Conservation (phyloP, 345 rosid species). For the Salix exigua region DNA sequence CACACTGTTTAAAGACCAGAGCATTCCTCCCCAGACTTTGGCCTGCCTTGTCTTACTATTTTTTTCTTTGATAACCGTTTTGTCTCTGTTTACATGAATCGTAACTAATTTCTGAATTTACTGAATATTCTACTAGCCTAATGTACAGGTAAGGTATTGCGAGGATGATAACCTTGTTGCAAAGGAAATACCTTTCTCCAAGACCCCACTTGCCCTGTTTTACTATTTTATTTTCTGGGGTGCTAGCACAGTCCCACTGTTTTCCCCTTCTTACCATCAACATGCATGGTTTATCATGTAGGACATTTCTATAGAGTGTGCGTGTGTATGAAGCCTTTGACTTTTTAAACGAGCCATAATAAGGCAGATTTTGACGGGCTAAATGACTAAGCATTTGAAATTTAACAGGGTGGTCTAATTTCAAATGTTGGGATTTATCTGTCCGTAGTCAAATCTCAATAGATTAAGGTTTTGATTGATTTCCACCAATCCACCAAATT, state of each 20-base stretch:
- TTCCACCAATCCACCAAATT: neutral
- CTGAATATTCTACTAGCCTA: too few relatives aligned
- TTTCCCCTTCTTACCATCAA: neutral
- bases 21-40: neutral
- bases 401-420: neutral
- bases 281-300: too few relatives aligned
- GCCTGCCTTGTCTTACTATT: neutral
- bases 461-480: neutral
- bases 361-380: neutral
- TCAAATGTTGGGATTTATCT: neutral
- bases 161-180: fast-evolving
- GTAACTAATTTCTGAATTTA: too few relatives aligned
- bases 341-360: too few relatives aligned
- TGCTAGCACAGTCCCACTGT: neutral
- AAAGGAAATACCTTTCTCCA: too few relatives aligned
- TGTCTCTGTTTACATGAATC: too few relatives aligned
- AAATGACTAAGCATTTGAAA: neutral
- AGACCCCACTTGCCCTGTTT: neutral
- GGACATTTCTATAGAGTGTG: too few relatives aligned
- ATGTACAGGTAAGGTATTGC: too few relatives aligned
- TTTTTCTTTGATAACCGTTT: too few relatives aligned
- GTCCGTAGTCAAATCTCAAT: neutral
- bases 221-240: neutral
- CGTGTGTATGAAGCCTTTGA: too few relatives aligned
- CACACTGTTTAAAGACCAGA: neutral